Conservation (phyloP, 495 filamentous ascomycete genomes). For the Lasiosphaeria miniovina region DNA sequence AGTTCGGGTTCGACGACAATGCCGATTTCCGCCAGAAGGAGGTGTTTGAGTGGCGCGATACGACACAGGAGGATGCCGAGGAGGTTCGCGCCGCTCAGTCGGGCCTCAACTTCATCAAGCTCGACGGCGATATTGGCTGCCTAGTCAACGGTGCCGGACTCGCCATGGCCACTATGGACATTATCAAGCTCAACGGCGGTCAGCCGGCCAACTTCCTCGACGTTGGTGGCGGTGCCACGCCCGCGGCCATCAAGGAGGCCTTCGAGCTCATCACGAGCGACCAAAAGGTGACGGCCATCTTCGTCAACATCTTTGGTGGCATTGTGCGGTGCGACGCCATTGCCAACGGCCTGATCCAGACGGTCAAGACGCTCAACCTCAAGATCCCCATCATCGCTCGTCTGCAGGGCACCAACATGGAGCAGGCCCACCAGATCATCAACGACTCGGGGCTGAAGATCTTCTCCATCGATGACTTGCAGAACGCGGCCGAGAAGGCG, state of each 20-base stretch:
- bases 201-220: constrained; percentile 97
- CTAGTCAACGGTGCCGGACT: constrained; percentile 98
- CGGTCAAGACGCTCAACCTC: constrained; percentile 89
- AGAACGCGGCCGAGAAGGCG: constrained; percentile 94
- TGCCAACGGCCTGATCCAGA: constrained; percentile 90
- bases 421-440: constrained; percentile 90
- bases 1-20: constrained; percentile 97
- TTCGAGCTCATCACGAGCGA: constrained; percentile 98
- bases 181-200: constrained; percentile 99
- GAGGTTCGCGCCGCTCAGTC: constrained; percentile 94
- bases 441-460: constrained; percentile 99
- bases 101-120: constrained; percentile 99
- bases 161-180: constrained; percentile 99
- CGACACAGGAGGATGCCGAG: constrained; percentile 91
- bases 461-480: constrained; percentile 98
- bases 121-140: constrained; percentile 98
- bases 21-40: constrained; percentile 98
- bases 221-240: constrained; percentile 95
- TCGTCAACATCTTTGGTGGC: constrained; percentile 99
- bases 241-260: constrained; percentile 92
- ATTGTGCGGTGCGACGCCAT: constrained; percentile 98
- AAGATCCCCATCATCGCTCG: constrained; percentile 94
- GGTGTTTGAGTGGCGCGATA: constrained; percentile 88
- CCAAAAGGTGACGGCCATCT: constrained; percentile 96
- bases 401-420: constrained; percentile 98